These are phyloP conservation scores for Carallia pectinifolia DNA, from an alignment of 345 rosid species.

Conservation along the genomic window DNA sequence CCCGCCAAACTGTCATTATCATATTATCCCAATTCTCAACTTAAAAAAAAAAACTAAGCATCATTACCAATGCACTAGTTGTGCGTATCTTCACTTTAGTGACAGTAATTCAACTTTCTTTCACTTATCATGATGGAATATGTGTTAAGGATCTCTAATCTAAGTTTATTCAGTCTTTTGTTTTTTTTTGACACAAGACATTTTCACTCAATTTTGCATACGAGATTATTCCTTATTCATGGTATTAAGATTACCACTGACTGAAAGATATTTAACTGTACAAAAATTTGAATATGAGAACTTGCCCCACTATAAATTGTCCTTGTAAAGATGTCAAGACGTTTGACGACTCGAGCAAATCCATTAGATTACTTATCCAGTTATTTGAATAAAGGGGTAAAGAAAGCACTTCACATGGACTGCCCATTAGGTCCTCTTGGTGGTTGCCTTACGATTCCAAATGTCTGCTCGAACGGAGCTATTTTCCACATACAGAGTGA, in stretches of 20 bases:
- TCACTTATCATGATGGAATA: conserved; percentile 31
- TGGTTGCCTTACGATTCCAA: conserved; percentile 24
- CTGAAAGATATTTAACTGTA: too few relatives aligned
- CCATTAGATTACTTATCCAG: background rate
- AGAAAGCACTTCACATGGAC: conserved; percentile 26
- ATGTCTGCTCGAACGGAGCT: conserved; percentile 20
- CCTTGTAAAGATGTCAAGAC: too few relatives aligned
- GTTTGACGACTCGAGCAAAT: too few relatives aligned
- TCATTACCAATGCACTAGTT: background rate
- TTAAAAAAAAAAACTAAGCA: background rate
- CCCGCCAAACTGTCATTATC: conserved; percentile 20
- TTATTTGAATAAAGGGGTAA: background rate
- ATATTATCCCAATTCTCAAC: too few relatives aligned
- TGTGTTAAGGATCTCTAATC: conserved; percentile 21
- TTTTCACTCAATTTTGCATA: too few relatives aligned
- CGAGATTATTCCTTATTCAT: too few relatives aligned
- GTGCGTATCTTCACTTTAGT: conserved; percentile 15
- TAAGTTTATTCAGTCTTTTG: conserved; percentile 16
- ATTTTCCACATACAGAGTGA: background rate
- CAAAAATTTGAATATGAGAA: too few relatives aligned
- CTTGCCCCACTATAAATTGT: too few relatives aligned
- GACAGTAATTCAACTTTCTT: conserved; percentile 14
- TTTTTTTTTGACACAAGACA: background rate
- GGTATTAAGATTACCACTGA: too few relatives aligned
- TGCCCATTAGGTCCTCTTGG: conserved; percentile 13